Evolutionary conservation across 495 filamentous ascomycete species (phyloP).

Genomic region (Talaromyces thailandensis): DNA sequence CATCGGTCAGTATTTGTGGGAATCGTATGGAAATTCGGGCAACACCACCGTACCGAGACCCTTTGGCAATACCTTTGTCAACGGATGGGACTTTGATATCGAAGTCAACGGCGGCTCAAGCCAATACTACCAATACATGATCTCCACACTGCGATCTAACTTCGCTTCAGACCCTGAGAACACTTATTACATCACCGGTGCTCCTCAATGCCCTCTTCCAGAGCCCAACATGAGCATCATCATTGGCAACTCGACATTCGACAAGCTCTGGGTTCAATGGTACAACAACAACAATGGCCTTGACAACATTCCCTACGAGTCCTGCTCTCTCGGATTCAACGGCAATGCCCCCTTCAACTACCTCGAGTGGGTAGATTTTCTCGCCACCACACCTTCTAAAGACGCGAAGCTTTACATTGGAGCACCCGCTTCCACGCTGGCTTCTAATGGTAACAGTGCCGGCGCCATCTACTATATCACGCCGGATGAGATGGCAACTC

Average conservation of each 20-base stretch:
- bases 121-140: conserved; percentile 31
- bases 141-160: conserved; percentile 32
- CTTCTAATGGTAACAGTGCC: conserved; percentile 17
- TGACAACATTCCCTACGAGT: neutral
- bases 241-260: conserved; percentile 19
- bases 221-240: conserved; percentile 43
- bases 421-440: conserved; percentile 26
- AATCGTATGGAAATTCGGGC: conserved; percentile 31
- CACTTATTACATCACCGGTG: conserved; percentile 47
- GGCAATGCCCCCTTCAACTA: conserved; percentile 35
- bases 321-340: conserved; percentile 3
- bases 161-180: conserved; percentile 35
- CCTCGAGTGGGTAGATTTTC: conserved; percentile 33
- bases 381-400: conserved; percentile 26
- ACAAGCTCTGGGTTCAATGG: conserved; percentile 36
- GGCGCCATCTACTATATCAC: conserved; percentile 39
- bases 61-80: conserved; percentile 42
- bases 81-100: conserved; percentile 54
- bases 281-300: conserved; percentile 28
- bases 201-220: conserved; percentile 48
- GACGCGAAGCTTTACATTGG: conserved; percentile 42
- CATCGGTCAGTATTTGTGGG: conserved; percentile 43
- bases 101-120: conserved; percentile 14
- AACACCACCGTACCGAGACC: conserved; percentile 29
- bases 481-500: conserved; percentile 23